Percentiles rank a stretch among this genome's conserved stretches.
phyloP scores from a whole-genome alignment of 108 stramenopile species.

The Chaetoceros muelleri region DNA sequence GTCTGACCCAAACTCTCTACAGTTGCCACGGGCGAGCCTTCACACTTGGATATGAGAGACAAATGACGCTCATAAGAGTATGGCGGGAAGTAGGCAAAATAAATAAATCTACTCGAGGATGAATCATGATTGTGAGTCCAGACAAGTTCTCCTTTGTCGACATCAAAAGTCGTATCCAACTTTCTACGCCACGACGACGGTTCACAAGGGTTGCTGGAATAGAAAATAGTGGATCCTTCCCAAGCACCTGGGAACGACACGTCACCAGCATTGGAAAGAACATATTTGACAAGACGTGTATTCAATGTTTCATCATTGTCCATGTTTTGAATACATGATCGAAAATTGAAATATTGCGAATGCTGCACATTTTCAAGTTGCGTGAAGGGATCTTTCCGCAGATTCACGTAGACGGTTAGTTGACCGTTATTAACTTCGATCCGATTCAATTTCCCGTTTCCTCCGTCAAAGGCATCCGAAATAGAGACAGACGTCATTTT shows the following conservation, averaged over 20 bases:
- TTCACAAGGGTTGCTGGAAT: constrained; percentile 32
- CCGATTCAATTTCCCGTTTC: constrained; percentile 45
- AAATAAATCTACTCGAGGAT: constrained; percentile 30
- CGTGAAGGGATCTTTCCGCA: constrained; percentile 60
- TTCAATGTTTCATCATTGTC: constrained; percentile 7
- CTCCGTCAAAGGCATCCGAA: constrained; percentile 68
- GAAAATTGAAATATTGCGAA: constrained; percentile 68
- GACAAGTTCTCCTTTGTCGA: constrained; percentile 33
- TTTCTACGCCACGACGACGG: constrained; percentile 49
- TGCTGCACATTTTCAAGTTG: constrained; percentile 57
- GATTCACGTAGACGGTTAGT: constrained; percentile 27
- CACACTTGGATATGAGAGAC: constrained; percentile 42
- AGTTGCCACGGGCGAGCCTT: constrained; percentile 15
- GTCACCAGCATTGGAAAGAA: constrained; percentile 53
- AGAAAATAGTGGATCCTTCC: constrained; percentile 57
- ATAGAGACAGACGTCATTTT: constrained; percentile 21
- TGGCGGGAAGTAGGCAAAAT: constrained; percentile 70
- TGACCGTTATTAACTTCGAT: constrained; percentile 3
- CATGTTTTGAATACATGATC: constrained; percentile 20
- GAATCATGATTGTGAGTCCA: constrained; percentile 47
- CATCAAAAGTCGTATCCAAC: constrained; percentile 36
- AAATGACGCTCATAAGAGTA: constrained; percentile 67
- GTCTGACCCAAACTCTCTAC: constrained; percentile 52
- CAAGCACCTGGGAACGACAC: constrained; percentile 56
- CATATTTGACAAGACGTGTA: constrained; percentile 55